Percentiles rank a stretch among this genome's conserved stretches.
phyloP scores from a whole-genome alignment of 371 early-diverging fungal genomes.

The Fennellomyces sp. region DNA sequence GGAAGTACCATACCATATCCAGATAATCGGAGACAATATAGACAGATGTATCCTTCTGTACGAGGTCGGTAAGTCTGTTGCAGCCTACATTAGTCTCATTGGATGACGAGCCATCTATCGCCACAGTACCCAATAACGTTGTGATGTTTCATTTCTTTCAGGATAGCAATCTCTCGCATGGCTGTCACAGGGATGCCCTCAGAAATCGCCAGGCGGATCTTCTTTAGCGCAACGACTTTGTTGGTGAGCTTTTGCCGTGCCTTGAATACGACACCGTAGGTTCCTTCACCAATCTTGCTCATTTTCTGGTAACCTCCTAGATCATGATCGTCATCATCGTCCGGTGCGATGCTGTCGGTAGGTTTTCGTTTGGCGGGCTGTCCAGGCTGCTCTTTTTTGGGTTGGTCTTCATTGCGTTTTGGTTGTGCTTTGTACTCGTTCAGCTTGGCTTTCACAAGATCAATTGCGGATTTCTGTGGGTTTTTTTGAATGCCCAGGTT shows the following conservation, averaged over 20 bases:
- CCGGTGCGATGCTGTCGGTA: background rate
- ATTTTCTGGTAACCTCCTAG: conserved; percentile 72
- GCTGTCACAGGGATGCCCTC: conserved; percentile 96
- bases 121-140: conserved; percentile 93
- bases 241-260: conserved; percentile 79
- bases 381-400: background rate
- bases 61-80: conserved; percentile 92
- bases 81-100: background rate
- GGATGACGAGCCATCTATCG: background rate
- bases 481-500: background rate
- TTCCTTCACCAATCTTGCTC: conserved; percentile 97
- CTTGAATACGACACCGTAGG: conserved; percentile 98
- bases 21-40: conserved; percentile 98
- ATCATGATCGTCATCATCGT: conserved; percentile 12
- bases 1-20: conserved; percentile 59
- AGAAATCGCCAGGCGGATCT: conserved; percentile 87
- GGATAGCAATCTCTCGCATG: conserved; percentile 96
- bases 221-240: conserved; percentile 91
- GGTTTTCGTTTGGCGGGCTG: conserved; percentile 9
- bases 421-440: background rate
- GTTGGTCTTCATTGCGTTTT: background rate
- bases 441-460: background rate
- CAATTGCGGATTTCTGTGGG: background rate
- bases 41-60: conserved; percentile 87
- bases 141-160: conserved; percentile 94